Conservation (phyloP, 2,329 filamentous ascomycete genomes). For the Raffaelea ambrosiae region DNA sequence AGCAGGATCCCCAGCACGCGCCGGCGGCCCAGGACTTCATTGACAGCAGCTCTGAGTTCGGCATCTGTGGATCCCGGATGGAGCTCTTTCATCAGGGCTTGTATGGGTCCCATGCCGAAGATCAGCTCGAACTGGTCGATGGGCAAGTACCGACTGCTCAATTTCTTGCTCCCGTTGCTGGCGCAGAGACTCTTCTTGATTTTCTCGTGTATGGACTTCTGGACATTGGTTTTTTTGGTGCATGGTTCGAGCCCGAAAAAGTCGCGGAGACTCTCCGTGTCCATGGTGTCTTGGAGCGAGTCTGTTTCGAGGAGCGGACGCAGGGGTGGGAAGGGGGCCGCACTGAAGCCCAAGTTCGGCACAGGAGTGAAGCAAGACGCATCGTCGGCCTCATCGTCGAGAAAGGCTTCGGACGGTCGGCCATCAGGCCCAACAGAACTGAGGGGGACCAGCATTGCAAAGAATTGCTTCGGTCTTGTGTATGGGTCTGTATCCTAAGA, state of each 20-base stretch:
- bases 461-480: too few species aligned
- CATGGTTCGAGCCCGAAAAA: background rate
- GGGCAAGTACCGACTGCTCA: background rate
- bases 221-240: background rate
- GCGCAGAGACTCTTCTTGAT: background rate
- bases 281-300: background rate
- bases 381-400: background rate
- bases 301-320: background rate
- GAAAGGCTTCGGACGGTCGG: too few species aligned
- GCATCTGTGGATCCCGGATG: background rate
- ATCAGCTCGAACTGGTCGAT: background rate
- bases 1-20: background rate
- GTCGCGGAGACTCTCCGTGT: background rate
- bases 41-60: background rate
- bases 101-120: background rate
- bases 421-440: too few species aligned
- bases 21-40: background rate
- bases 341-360: background rate
- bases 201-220: background rate
- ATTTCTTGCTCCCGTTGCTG: background rate
- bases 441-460: too few species aligned
- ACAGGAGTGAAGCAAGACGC: background rate
- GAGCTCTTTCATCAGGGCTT: background rate
- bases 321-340: background rate
- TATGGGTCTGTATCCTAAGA: too few species aligned